Percentiles rank a stretch among this genome's conserved stretches.
Evolutionary conservation across 2,329 filamentous ascomycete genomes (phyloP).

Genomic region (Bimuria novae-zelandiae): DNA sequence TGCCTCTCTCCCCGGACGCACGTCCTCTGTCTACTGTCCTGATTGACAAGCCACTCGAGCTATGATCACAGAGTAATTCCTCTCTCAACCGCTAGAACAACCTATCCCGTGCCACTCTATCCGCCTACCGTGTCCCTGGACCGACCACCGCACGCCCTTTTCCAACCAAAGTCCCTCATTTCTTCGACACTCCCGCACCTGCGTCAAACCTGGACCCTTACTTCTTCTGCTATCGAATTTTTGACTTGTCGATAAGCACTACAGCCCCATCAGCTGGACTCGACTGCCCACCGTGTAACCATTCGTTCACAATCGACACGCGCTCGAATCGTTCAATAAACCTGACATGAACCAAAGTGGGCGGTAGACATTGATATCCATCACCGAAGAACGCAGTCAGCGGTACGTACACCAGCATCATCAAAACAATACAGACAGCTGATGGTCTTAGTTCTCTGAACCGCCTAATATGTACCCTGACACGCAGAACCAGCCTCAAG

Average conservation of each 20-base stretch:
- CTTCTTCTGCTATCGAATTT: slow-evolving; percentile 41
- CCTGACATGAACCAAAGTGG: slow-evolving; percentile 42
- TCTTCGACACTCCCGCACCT: slow-evolving; percentile 45
- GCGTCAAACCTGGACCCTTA: slow-evolving; percentile 49
- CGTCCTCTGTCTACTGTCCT: slow-evolving; percentile 42
- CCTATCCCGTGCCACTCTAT: slow-evolving; percentile 45
- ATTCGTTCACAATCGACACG: slow-evolving; percentile 19
- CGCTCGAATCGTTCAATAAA: slow-evolving; percentile 17
- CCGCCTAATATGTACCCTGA: slow-evolving; percentile 70
- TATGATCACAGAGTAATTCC: slow-evolving; percentile 47
- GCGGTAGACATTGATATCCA: slow-evolving; percentile 12
- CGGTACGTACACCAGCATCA: slow-evolving; percentile 19
- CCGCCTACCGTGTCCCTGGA: slow-evolving; percentile 50
- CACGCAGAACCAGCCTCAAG: slow-evolving; percentile 72
- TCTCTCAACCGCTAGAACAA: slow-evolving; percentile 47
- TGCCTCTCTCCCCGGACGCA: slow-evolving; percentile 42
- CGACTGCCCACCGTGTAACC: slow-evolving; percentile 23
- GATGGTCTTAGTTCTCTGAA: slow-evolving; percentile 18
- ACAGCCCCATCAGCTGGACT: slow-evolving; percentile 31
- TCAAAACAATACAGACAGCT: slow-evolving; percentile 15
- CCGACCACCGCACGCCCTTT: slow-evolving; percentile 47
- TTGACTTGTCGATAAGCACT: slow-evolving; percentile 43
- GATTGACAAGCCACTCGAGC: slow-evolving; percentile 43
- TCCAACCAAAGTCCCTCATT: slow-evolving; percentile 48
- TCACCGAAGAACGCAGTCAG: slow-evolving; percentile 19